A percentile compares a stretch with the other conserved stretches of the same genome.
Conservation (phyloP, 1,139 yeast genomes). For the Meyerozyma guilliermondii region DNA sequence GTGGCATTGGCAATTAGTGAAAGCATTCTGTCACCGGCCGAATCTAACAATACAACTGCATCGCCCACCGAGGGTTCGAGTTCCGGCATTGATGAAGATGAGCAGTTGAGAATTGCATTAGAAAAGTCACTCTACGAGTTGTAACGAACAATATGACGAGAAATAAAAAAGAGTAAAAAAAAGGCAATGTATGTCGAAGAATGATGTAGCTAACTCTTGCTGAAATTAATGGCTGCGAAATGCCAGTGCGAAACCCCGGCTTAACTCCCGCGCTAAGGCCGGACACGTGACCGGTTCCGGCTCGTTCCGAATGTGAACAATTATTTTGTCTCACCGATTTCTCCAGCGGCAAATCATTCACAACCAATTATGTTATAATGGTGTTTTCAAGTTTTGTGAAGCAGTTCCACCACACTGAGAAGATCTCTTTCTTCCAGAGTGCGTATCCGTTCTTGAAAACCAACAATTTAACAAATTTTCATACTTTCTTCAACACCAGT, state of each 20-base stretch:
- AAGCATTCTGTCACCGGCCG: conserved; percentile 15
- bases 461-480: conserved; percentile 17
- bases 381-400: conserved; percentile 24
- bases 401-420: conserved; percentile 15
- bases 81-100: conserved; percentile 14
- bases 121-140: conserved; percentile 11
- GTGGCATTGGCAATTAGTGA: conserved; percentile 52
- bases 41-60: neutral
- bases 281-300: neutral
- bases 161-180: too few species aligned
- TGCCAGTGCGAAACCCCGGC: too few species aligned
- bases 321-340: neutral
- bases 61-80: conserved; percentile 5
- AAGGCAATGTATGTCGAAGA: too few species aligned
- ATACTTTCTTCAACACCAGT: conserved; percentile 16
- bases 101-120: conserved; percentile 11
- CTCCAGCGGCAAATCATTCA: neutral
- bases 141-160: neutral
- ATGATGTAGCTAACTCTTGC: too few species aligned
- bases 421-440: conserved; percentile 36
- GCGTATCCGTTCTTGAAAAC: conserved; percentile 31
- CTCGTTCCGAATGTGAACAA: neutral
- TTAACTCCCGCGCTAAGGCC: neutral
- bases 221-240: too few species aligned
- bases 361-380: conserved; percentile 10